Conservation (phyloP, 139 green algal species). For the Chlamydomonas sp. region DNA sequence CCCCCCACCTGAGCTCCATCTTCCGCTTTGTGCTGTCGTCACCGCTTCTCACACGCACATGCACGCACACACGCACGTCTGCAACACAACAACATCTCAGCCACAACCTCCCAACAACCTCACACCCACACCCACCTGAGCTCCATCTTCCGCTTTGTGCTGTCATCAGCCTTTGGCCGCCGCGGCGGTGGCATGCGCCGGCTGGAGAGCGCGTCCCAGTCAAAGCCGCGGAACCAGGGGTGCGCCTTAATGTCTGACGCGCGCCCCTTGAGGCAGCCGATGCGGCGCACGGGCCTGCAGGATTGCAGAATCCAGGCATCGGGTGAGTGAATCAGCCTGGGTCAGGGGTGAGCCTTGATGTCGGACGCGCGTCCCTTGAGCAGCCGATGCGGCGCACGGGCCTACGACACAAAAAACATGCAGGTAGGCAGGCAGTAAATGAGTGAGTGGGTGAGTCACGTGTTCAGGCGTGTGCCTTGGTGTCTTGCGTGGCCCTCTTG, state of each 20-base stretch:
- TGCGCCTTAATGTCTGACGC: slow-evolving; percentile 81
- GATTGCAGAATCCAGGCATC: too few relatives aligned
- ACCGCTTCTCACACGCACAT: too few relatives aligned
- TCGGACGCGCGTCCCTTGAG: slow-evolving; percentile 61
- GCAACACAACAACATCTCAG: too few relatives aligned
- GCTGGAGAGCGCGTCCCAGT: slow-evolving; percentile 77
- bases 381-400: slow-evolving; percentile 80
- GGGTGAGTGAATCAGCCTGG: slow-evolving; percentile 80
- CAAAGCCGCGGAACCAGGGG: slow-evolving; percentile 81
- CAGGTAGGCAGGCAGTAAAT: too few relatives aligned
- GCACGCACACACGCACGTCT: too few relatives aligned
- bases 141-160: slow-evolving; percentile 24
- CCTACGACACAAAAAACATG: too few relatives aligned
- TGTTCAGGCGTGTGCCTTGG: slow-evolving; percentile 91
- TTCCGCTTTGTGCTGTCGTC: too few relatives aligned
- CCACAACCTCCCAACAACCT: too few relatives aligned
- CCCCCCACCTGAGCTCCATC: too few relatives aligned
- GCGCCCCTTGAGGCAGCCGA: slow-evolving; percentile 75
- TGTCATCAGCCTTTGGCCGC: slow-evolving; percentile 21
- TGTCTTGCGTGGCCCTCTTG: slow-evolving; percentile 60
- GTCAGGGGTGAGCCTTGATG: slow-evolving; percentile 90
- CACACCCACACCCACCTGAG: neutral
- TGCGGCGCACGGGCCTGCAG: slow-evolving; percentile 74
- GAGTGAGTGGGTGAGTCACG: slow-evolving; percentile 82
- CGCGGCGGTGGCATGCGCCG: slow-evolving; percentile 54